These are phyloP conservation scores for Cladosporium sp. DNA, from an alignment of 2,329 filamentous ascomycete species.

Conservation along the genomic window DNA sequence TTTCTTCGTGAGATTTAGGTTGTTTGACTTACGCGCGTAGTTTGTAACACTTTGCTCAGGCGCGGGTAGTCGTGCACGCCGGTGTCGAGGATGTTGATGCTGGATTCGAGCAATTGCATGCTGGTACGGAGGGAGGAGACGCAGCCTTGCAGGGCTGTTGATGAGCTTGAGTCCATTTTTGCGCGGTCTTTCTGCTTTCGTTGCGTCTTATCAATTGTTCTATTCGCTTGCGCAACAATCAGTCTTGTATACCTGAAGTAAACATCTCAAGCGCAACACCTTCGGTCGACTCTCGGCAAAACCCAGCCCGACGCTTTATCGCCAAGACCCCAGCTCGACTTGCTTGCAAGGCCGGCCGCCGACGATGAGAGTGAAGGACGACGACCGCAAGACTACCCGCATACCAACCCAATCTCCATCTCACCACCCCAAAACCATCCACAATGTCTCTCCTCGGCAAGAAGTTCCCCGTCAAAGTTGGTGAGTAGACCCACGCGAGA, in stretches of 20 bases:
- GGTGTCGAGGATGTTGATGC: conserved; percentile 57
- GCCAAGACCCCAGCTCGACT: not conserved
- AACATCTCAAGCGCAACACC: not conserved
- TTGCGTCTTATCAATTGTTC: not conserved
- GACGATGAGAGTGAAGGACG: not conserved
- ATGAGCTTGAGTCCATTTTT: conserved; percentile 25
- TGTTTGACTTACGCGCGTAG: conserved; percentile 48
- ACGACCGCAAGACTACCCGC: not conserved
- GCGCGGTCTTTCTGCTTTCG: not conserved
- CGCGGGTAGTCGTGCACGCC: conserved; percentile 61
- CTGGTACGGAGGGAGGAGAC: conserved; percentile 58
- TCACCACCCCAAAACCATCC: conserved; percentile 10
- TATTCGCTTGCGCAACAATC: not conserved
- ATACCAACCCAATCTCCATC: conserved; percentile 7
- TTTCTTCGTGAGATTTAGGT: not conserved
- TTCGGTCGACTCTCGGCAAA: not conserved
- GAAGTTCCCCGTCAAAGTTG: conserved; percentile 48
- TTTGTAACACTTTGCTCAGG: conserved; percentile 58
- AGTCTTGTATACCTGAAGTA: not conserved
- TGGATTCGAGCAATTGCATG: conserved; percentile 58
- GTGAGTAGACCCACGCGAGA: conserved; percentile 35
- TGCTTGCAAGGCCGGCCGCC: too few relatives aligned
- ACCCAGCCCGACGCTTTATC: not conserved
- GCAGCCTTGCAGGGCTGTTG: conserved; percentile 51
- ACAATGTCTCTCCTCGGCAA: conserved; percentile 42